phyloP scores from a whole-genome alignment of 345 rosid species.

The Theobroma cacao region DNA sequence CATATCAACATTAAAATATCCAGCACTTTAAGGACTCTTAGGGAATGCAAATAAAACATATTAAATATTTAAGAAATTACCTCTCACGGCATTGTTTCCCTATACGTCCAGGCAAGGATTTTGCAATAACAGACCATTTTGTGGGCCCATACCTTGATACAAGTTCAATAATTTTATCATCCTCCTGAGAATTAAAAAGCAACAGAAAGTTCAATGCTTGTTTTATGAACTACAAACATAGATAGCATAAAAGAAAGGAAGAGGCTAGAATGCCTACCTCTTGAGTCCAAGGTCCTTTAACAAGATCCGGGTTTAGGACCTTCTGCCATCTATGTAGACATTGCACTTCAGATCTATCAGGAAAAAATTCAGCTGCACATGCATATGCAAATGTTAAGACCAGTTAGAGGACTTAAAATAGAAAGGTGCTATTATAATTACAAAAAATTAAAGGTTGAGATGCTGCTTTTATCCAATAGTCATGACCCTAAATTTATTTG shows the following conservation, averaged over 20 bases:
- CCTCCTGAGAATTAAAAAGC: slow-evolving; percentile 56
- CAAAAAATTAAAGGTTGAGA: background rate
- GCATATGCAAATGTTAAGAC: slow-evolving; percentile 7
- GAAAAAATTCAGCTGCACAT: slow-evolving; percentile 75
- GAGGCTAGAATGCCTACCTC: slow-evolving; percentile 48
- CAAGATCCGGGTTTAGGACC: slow-evolving; percentile 93
- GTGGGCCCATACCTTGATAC: slow-evolving; percentile 79
- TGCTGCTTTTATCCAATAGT: background rate
- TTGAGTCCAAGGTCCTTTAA: slow-evolving; percentile 98
- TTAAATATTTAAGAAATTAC: slow-evolving; percentile 27
- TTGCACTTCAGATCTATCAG: slow-evolving; percentile 93
- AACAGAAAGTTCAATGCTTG: slow-evolving; percentile 13
- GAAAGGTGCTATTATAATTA: background rate
- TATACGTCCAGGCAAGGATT: slow-evolving; percentile 90
- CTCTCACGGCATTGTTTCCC: slow-evolving; percentile 99
- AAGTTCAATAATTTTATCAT: slow-evolving; percentile 75
- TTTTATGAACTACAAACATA: slow-evolving; percentile 14
- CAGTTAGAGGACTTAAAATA: background rate
- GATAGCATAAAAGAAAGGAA: background rate
- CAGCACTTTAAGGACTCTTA: background rate
- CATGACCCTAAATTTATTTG: background rate
- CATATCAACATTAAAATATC: background rate
- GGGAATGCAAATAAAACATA: background rate
- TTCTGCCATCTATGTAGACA: slow-evolving; percentile 99
- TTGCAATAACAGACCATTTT: slow-evolving; percentile 92